These are phyloP conservation scores for Melastoma candidum DNA, from an alignment of 441 rosid genomes.

Conservation along the genomic window DNA sequence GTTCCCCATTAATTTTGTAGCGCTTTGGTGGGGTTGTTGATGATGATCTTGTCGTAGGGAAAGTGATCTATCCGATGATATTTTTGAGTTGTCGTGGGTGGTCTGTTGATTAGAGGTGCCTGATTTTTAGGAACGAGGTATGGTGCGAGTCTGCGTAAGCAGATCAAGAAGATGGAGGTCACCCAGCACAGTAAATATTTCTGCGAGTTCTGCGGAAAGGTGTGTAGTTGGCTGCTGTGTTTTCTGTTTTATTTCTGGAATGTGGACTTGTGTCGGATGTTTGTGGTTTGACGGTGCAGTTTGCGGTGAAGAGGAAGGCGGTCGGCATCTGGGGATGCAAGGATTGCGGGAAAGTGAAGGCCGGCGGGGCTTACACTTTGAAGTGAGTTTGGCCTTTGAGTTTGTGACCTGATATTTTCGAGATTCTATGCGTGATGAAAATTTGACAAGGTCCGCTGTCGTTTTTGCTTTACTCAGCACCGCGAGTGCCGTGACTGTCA, in stretches of 20 bases:
- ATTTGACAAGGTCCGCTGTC: not conserved
- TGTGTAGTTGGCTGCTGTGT: not conserved
- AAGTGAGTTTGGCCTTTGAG: not conserved
- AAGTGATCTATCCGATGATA: no score
- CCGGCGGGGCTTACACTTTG: slow-evolving; percentile 9
- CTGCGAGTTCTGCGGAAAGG: slow-evolving; percentile 19
- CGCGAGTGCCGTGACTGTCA: slow-evolving; percentile 15
- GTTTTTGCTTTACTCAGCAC: slow-evolving; percentile 8
- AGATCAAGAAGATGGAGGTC: slow-evolving; percentile 18
- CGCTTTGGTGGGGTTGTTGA: no score
- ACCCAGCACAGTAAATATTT: slow-evolving; percentile 9
- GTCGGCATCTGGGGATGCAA: slow-evolving; percentile 9
- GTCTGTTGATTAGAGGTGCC: no score
- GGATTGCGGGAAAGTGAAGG: slow-evolving; percentile 8
- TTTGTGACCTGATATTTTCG: not conserved
- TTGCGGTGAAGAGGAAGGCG: slow-evolving; percentile 6
- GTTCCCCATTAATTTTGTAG: no score
- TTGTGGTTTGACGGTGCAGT: not conserved
- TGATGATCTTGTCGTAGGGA: no score
- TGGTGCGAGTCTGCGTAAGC: slow-evolving; percentile 20
- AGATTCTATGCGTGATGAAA: not conserved
- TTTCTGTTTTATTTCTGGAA: not conserved
- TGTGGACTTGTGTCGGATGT: not conserved
- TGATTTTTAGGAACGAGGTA: not conserved
- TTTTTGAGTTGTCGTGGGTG: no score